Conservation (phyloP, 345 rosid genomes). For the Citropsis articulata region DNA sequence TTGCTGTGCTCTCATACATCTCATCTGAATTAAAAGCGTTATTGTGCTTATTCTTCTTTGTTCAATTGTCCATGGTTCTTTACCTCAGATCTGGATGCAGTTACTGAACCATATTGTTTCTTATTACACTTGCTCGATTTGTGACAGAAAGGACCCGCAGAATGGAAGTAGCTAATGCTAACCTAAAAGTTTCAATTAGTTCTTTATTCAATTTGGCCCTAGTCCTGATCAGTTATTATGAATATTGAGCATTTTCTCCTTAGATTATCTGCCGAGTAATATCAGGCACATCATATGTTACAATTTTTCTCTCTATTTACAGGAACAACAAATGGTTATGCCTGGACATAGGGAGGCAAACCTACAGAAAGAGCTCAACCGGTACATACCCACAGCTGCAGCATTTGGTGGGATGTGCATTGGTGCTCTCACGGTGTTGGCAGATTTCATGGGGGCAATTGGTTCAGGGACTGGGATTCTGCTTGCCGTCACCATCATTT, state of each 20-base stretch:
- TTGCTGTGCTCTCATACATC: no score
- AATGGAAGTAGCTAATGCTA: no score
- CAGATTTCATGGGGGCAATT: constrained; percentile 92
- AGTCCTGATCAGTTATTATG: not conserved
- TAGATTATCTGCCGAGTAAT: not conserved
- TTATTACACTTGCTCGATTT: no score
- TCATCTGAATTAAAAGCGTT: no score
- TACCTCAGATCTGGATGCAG: not conserved
- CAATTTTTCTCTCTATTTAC: not conserved
- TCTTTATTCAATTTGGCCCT: not conserved
- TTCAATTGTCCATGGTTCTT: no score
- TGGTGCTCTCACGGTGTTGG: constrained; percentile 77
- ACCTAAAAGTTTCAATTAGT: not conserved
- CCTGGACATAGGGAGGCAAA: constrained; percentile 92
- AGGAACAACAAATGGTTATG: constrained; percentile 99
- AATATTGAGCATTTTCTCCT: not conserved
- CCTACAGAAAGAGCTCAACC: constrained; percentile 76
- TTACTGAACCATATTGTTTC: not conserved
- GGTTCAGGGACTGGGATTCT: constrained; percentile 87
- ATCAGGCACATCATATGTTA: not conserved
- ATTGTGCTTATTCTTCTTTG: no score
- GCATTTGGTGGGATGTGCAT: constrained; percentile 88
- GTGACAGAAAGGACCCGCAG: no score
- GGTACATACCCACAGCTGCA: constrained; percentile 92
- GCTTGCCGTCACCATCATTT: constrained; percentile 81